These are phyloP conservation scores for Phanerodontia chrysosporium DNA, from an alignment of 768 basidiomycete species.

Conservation along the genomic window DNA sequence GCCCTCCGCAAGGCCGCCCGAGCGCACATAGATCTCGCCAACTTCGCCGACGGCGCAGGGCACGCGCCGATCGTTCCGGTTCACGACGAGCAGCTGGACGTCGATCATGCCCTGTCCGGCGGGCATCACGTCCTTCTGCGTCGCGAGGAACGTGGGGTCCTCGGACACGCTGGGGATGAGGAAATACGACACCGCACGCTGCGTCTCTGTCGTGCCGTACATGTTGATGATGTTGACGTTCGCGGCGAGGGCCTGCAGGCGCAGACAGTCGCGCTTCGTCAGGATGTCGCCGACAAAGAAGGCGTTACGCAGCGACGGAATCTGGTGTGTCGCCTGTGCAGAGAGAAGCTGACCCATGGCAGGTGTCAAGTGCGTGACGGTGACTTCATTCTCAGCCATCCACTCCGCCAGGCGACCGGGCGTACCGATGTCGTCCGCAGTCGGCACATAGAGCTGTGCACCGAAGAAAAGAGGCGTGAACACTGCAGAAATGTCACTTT, in stretches of 20 bases:
- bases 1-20: conserved; percentile 92
- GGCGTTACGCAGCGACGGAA: conserved; percentile 82
- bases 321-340: conserved; percentile 76
- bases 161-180: conserved; percentile 78
- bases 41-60: conserved; percentile 94
- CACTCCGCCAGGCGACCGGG: conserved; percentile 96
- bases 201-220: conserved; percentile 99
- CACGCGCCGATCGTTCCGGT: conserved; percentile 77
- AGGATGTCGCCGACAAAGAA: conserved; percentile 99
- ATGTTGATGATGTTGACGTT: conserved; percentile 98
- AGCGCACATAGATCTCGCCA: conserved; percentile 97
- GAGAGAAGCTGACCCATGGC: conserved; percentile 99
- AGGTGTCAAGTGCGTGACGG: conserved; percentile 96
- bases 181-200: conserved; percentile 97
- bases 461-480: conserved; percentile 98
- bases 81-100: conserved; percentile 95
- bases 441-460: conserved; percentile 92
- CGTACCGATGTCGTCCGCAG: conserved; percentile 93
- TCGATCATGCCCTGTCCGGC: conserved; percentile 97
- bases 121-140: conserved; percentile 96
- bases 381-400: conserved; percentile 91
- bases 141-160: conserved; percentile 87
- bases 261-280: conserved; percentile 95
- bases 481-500: conserved; percentile 46
- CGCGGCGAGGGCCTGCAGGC: conserved; percentile 86